Evolutionary conservation across 352 stramenopile genomes (phyloP), one percentile per base, ranked within the genome.

Genomic region (Salisapilia sapeloensis): DNA sequence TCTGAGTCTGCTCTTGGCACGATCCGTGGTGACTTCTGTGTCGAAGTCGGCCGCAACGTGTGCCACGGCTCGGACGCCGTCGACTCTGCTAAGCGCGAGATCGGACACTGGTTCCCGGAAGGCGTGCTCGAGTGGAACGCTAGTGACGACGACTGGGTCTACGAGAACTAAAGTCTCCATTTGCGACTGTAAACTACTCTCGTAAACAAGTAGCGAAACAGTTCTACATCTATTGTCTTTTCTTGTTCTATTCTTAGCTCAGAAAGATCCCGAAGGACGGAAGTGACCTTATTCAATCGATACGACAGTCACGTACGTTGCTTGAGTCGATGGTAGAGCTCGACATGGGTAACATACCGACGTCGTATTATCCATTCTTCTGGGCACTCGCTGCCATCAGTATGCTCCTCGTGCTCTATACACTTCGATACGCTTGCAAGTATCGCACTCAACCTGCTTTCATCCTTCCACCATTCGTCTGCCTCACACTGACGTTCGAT

Each of bases 41-140:
- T 97, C 45, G 74, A 95, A 39, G 67, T 91, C 26, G 71, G 87
- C 24, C 72, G 90, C 44, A 98, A 97, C 60, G 86, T 97, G 40
- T 96, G 85, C 72, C 93, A 98, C 61, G 92, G 93, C 54, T 96
- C 79, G 60, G 94, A 98, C 59, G 89, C 89, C 38, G 91, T 99
- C 14, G 95, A 98, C 38, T 96, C 75, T 48, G 95, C 94, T 49
- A 71, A 98, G 30, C 77, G 93, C 41, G 96, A 99, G 66, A 99
- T 99, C 62, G 78, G 49, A 11, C 76, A 97, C 31, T 99, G 96
- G 96, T 99, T 99, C 77, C 78, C 76, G 11, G 74, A 93, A 46
- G 94, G 92, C 39, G 44, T 97, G 37, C 60, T 60, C 24, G 75
- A 96, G 44, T 98, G 87, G 75, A 60, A 58, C 58, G 70, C 85